Percentiles rank a stretch among this genome's conserved stretches.
These are phyloP conservation scores for Coleophoma crateriformis DNA, from an alignment of 2,329 filamentous ascomycete genomes.

Conservation along the genomic window DNA sequence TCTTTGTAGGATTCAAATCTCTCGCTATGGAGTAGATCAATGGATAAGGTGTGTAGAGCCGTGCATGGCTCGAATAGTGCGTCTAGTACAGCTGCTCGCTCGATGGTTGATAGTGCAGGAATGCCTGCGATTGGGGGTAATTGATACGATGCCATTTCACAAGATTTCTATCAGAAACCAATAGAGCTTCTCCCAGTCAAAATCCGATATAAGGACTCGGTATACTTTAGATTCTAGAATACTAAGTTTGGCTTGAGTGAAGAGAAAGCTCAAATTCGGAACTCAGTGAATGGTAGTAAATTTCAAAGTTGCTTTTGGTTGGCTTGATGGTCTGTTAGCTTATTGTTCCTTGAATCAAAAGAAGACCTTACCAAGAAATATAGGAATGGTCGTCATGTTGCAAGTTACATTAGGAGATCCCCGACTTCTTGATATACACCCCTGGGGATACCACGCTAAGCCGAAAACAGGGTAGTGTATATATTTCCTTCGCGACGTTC, in stretches of 20 bases:
- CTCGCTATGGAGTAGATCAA: conserved; percentile 57
- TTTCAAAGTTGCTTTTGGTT: too few species aligned
- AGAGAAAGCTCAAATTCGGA: too few species aligned
- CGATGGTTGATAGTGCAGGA: conserved; percentile 44
- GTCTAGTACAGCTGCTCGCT: conserved; percentile 60
- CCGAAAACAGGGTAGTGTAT: too few species aligned
- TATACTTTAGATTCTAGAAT: too few species aligned
- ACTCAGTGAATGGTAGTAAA: too few species aligned
- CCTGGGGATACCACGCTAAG: too few species aligned
- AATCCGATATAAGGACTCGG: too few species aligned
- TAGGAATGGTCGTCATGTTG: not conserved
- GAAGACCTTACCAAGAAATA: not conserved
- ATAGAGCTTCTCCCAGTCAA: too few species aligned
- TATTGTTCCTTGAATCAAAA: not conserved
- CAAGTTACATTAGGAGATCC: not conserved
- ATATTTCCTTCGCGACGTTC: not conserved
- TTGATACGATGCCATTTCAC: conserved; percentile 18
- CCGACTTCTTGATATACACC: not conserved
- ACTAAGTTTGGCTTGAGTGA: too few species aligned
- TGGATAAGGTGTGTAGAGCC: conserved; percentile 65
- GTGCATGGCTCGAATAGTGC: conserved; percentile 79
- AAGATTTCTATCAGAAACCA: not conserved
- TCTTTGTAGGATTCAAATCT: conserved; percentile 62
- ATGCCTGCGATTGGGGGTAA: conserved; percentile 57
- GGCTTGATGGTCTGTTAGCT: too few species aligned